Percentiles rank a stretch among this genome's conserved stretches.
Conservation (phyloP, 345 rosid species). For the Hirschfeldia incana region DNA sequence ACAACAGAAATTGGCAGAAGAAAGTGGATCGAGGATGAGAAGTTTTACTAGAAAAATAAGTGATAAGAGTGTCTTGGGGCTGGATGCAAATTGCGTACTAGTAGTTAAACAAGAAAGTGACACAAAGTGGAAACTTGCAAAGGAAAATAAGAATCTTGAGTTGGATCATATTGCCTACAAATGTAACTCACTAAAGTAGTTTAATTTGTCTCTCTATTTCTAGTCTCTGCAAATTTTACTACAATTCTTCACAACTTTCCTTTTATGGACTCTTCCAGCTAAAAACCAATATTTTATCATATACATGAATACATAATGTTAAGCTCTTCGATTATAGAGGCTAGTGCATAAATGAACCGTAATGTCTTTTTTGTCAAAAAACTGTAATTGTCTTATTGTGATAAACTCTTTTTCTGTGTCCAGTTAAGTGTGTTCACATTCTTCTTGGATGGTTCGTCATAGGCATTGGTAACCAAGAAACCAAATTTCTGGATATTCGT, state of each 20-base stretch:
- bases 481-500: background rate
- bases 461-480: background rate
- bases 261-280: constrained; percentile 5
- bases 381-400: too few species aligned
- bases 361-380: too few species aligned
- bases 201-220: constrained; percentile 1
- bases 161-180: background rate
- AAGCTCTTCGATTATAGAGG: background rate
- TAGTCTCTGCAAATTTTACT: background rate
- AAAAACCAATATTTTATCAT: too few species aligned
- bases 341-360: too few species aligned
- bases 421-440: background rate
- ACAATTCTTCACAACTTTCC: constrained; percentile 12
- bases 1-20: too few species aligned
- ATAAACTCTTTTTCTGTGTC: too few species aligned
- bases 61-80: too few species aligned
- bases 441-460: background rate
- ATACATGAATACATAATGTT: background rate
- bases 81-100: too few species aligned
- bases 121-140: constrained; percentile 14
- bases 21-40: too few species aligned
- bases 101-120: background rate
- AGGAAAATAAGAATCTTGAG: background rate
- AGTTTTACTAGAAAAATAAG: too few species aligned
- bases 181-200: background rate